Percentiles rank a stretch among this genome's conserved stretches.
Conservation (phyloP, 1,139 yeast genomes). For the Keqinozyma sinolaborantium region DNA sequence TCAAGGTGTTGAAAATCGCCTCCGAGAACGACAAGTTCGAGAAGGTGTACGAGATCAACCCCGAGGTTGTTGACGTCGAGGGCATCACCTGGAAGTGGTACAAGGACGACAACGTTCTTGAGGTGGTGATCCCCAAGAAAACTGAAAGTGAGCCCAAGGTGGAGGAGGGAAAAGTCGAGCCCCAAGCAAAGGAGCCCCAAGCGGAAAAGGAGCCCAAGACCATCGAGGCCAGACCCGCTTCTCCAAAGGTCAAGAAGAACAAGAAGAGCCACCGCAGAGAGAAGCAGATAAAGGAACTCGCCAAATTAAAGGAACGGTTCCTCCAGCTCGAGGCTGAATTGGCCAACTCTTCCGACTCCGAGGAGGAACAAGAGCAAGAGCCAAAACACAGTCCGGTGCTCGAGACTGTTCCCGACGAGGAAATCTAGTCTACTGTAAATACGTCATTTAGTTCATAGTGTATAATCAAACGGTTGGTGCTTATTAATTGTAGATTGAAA, state of each 20-base stretch:
- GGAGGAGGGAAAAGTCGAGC: not conserved
- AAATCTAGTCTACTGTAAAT: no score
- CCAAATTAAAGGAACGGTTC: conserved; percentile 1
- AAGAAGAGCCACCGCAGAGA: conserved; percentile 1
- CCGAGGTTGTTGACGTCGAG: conserved; percentile 3
- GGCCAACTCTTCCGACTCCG: not conserved
- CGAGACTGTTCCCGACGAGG: not conserved
- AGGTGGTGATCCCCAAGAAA: conserved; percentile 33
- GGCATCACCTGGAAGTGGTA: conserved; percentile 24
- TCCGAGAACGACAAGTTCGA: conserved; percentile 6
- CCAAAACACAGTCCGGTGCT: not conserved
- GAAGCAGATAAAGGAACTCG: conserved; percentile 1
- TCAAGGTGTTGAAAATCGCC: conserved; percentile 4
- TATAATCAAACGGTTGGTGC: no score
- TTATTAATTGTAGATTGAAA: no score
- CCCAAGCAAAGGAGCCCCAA: not conserved
- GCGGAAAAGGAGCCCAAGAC: not conserved
- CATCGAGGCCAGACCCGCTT: not conserved
- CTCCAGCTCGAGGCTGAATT: not conserved
- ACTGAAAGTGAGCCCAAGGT: conserved; percentile 1
- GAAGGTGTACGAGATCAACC: conserved; percentile 5
- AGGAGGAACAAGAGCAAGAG: not conserved
- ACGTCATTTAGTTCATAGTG: no score
- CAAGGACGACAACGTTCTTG: conserved; percentile 26
- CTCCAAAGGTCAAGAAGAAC: not conserved